Evolutionary conservation across 257 asterid genomes (phyloP).

Genomic region (Lavandula angustifolia): DNA sequence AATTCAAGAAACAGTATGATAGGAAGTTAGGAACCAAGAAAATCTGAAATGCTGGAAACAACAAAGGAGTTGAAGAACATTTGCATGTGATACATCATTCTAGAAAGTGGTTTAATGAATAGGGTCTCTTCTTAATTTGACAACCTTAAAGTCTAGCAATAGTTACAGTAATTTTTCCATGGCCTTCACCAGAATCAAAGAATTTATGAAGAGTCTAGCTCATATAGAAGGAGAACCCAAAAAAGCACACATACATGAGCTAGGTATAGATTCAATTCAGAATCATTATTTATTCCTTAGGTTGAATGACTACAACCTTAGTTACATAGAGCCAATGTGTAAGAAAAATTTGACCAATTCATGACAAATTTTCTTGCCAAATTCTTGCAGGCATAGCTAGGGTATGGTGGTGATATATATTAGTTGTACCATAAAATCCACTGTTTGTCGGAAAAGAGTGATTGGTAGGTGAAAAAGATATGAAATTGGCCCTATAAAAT

Average conservation of each 20-base stretch:
- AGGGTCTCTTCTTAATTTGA: background rate
- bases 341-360: conserved; percentile 26
- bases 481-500: conserved; percentile 24
- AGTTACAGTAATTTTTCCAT: conserved; percentile 46
- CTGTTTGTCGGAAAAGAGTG: conserved; percentile 29
- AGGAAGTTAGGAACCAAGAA: background rate
- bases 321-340: conserved; percentile 42
- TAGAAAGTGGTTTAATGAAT: background rate
- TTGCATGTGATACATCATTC: background rate
- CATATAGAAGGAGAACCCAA: background rate
- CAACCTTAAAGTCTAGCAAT: conserved; percentile 25
- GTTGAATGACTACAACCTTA: conserved; percentile 20
- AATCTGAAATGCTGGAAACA: background rate
- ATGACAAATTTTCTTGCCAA: conserved; percentile 9
- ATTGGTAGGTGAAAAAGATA: conserved; percentile 34
- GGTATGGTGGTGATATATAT: conserved; percentile 24
- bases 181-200: conserved; percentile 14
- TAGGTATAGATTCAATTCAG: conserved; percentile 9
- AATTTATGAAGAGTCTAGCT: conserved; percentile 18
- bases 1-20: background rate
- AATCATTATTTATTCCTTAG: conserved; percentile 30
- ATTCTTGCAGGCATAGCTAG: conserved; percentile 25
- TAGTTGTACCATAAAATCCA: conserved; percentile 30
- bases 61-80: too few relatives aligned
- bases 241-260: conserved; percentile 9